Conservation (phyloP, 1,284 basidiomycete species). For the Austroboletus niveus region DNA sequence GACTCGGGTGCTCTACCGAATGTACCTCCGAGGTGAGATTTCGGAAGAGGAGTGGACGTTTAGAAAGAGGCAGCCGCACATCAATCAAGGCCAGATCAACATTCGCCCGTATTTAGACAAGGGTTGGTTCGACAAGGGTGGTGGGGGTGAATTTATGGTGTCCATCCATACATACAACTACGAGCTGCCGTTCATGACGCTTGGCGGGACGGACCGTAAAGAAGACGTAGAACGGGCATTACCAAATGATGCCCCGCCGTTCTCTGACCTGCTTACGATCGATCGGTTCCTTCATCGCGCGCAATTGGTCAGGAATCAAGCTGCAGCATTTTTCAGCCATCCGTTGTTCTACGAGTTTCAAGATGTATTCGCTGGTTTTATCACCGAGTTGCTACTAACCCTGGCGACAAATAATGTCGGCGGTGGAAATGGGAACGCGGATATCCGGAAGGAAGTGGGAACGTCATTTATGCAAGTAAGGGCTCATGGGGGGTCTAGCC, state of each 20-base stretch:
- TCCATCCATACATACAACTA: not conserved
- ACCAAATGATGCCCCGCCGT: conserved; percentile 31
- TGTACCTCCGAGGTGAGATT: too few relatives aligned
- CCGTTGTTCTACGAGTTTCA: conserved; percentile 33
- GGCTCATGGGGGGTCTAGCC: not conserved
- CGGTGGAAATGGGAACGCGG: too few relatives aligned
- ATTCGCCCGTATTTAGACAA: too few relatives aligned
- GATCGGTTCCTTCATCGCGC: conserved; percentile 48
- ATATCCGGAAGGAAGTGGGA: too few relatives aligned
- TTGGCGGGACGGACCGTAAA: not conserved
- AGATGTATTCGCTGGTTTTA: too few relatives aligned
- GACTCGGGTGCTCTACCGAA: too few relatives aligned
- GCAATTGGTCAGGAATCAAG: conserved; percentile 39
- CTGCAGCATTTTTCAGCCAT: conserved; percentile 36
- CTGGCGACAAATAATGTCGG: too few relatives aligned
- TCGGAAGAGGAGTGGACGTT: too few relatives aligned
- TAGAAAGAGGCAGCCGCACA: too few relatives aligned
- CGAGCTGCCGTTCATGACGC: not conserved
- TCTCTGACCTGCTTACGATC: conserved; percentile 41
- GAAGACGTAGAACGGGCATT: not conserved
- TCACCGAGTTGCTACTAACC: too few relatives aligned
- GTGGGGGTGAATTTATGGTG: not conserved
- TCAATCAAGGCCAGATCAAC: too few relatives aligned
- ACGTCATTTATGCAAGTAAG: too few relatives aligned
- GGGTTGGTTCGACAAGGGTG: conserved; percentile 29